These are phyloP conservation scores for Nicotiana tomentosiformis DNA, from an alignment of 257 asterid genomes.

Conservation along the genomic window DNA sequence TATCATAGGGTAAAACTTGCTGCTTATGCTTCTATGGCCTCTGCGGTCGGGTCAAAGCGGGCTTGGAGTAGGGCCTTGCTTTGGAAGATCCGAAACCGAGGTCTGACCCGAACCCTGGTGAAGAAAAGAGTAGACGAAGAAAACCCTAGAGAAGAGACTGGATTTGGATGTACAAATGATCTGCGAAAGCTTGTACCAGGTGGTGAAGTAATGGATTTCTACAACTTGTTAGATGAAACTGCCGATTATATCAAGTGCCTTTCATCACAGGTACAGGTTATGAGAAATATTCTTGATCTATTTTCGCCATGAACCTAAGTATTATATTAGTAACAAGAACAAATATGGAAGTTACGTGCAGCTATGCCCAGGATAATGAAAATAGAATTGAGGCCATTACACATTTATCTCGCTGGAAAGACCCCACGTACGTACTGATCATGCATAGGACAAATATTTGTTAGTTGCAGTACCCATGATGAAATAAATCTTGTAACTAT, in stretches of 20 bases:
- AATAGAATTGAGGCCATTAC: background rate
- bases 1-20: constrained; percentile 42
- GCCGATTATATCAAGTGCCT: constrained; percentile 72
- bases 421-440: background rate
- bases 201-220: constrained; percentile 43
- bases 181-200: constrained; percentile 65
- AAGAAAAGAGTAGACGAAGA: background rate
- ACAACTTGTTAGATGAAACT: constrained; percentile 59
- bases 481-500: background rate
- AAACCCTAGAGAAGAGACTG: constrained; percentile 32
- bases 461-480: background rate
- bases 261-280: constrained; percentile 63
- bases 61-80: constrained; percentile 74
- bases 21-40: constrained; percentile 67
- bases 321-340: background rate
- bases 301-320: constrained; percentile 25
- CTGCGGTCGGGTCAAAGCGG: constrained; percentile 47
- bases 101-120: background rate
- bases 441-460: background rate
- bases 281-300: constrained; percentile 45
- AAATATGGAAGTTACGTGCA: too few species aligned
- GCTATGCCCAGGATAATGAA: too few species aligned
- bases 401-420: background rate
- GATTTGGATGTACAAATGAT: constrained; percentile 20
- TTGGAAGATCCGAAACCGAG: constrained; percentile 28